Conservation (phyloP, 2,329 filamentous ascomycete genomes). For the Fusarium guadeloupense region DNA sequence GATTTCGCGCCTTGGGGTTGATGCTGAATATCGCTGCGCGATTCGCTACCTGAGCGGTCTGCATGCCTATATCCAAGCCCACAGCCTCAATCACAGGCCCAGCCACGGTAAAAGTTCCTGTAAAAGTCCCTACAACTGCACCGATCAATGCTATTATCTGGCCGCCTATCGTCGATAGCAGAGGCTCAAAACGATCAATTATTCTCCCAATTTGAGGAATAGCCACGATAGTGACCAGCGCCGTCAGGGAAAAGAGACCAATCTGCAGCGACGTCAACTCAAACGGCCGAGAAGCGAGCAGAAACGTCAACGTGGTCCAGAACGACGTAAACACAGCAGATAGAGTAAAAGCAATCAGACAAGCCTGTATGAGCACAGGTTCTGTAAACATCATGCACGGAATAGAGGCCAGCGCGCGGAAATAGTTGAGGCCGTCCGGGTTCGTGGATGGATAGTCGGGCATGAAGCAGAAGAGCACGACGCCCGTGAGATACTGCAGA, state of each 20-base stretch:
- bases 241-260: conserved; percentile 81
- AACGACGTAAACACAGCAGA: conserved; percentile 62
- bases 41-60: conserved; percentile 79
- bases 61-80: conserved; percentile 75
- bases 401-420: conserved; percentile 71
- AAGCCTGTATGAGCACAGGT: conserved; percentile 75
- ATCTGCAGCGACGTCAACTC: conserved; percentile 73
- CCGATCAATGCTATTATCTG: conserved; percentile 67
- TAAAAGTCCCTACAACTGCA: conserved; percentile 73
- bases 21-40: conserved; percentile 75
- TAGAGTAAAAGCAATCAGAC: conserved; percentile 71
- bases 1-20: conserved; percentile 75
- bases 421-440: conserved; percentile 70
- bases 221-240: conserved; percentile 72
- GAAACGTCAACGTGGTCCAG: conserved; percentile 78
- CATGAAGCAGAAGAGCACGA: conserved; percentile 76
- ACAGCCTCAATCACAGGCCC: conserved; percentile 79
- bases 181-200: conserved; percentile 74
- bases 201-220: conserved; percentile 75
- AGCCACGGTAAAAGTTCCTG: conserved; percentile 70
- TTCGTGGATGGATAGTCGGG: conserved; percentile 84
- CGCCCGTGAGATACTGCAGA: conserved; percentile 73
- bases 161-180: conserved; percentile 73
- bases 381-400: conserved; percentile 69
- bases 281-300: conserved; percentile 76